Base-by-base conservation (phyloP, 345 rosid genomes). In the Brassica rapa region DNA sequence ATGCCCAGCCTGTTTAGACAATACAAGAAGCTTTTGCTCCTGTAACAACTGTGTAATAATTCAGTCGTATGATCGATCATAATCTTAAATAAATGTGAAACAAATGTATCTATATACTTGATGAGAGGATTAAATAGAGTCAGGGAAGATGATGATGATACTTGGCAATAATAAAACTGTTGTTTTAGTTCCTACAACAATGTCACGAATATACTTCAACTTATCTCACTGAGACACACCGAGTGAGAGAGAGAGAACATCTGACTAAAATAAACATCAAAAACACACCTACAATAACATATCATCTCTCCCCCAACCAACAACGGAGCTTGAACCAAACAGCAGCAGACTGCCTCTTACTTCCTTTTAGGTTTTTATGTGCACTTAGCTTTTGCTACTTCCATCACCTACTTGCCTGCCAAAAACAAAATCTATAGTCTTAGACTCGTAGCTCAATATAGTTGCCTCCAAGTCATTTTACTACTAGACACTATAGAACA, bases 361-460 rank as follows among this genome's bases (percentile, higher is more conserved):
- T 66, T 69, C 61, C 8, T 66, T 9, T 67, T 72, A 41, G 37
- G 76, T 37, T 72, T 64, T 37, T 80, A 80, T 80, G 75, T 80
- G 82, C 82, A 80, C 33, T 80, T 61, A 10, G 27, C 51, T 71
- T 71, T 78, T 79, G 69, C 19, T 80, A 74, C 85, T 83, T 84
- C 75, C 86, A 84, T 75, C 76, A 81, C 75, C 81, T 77, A 82
- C 80, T 87, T 84, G 87, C 93, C 97, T 91, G 95, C 67, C 37
- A 72, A 41, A 65, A 41, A 65, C 30, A 81, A 60, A 66, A 68
- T 59, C 33, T 66, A 66, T 15, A 16, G 14, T 68, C 55, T 41
- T 35, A 35, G 41, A 19, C 21, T 35, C 10, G 86, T 59, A 75
- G 62, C 32, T 80, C 43, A 4, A 59, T 27, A 69, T 60, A 25